Evolutionary conservation across 805 yeast species (phyloP).

Genomic region (Clavispora carvajalis): DNA sequence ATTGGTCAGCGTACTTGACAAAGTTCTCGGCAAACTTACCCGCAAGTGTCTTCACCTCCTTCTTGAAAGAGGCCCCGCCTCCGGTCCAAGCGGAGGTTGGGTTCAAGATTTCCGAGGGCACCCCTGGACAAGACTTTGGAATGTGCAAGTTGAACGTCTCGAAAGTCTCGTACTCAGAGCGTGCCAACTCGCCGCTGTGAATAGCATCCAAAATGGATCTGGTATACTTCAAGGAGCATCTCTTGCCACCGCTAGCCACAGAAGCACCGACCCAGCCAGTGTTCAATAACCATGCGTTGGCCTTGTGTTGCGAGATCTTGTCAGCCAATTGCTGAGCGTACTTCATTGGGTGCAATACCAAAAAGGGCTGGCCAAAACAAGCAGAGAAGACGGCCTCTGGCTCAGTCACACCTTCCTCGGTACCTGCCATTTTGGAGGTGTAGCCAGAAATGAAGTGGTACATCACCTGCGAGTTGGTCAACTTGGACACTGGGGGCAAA

Average conservation of each 20-base stretch:
- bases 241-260: slow-evolving; percentile 87
- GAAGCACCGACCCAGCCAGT: slow-evolving; percentile 99
- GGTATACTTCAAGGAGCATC: slow-evolving; percentile 96
- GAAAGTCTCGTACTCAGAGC: slow-evolving; percentile 77
- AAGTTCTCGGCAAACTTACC: slow-evolving; percentile 80
- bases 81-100: slow-evolving; percentile 78
- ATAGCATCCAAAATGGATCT: slow-evolving; percentile 93
- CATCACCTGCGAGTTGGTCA: slow-evolving; percentile 95
- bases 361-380: slow-evolving; percentile 98
- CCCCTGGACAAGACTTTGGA: slow-evolving; percentile 77
- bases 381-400: slow-evolving; percentile 98
- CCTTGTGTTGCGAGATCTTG: slow-evolving; percentile 82
- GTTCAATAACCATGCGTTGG: slow-evolving; percentile 93
- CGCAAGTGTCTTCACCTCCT: slow-evolving; percentile 57
- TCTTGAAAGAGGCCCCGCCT: slow-evolving; percentile 34
- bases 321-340: slow-evolving; percentile 94
- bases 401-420: slow-evolving; percentile 97
- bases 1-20: slow-evolving; percentile 72
- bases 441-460: slow-evolving; percentile 98
- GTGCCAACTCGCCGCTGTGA: slow-evolving; percentile 81
- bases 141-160: slow-evolving; percentile 83
- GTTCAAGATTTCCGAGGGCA: slow-evolving; percentile 79
- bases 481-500: slow-evolving; percentile 91
- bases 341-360: slow-evolving; percentile 96
- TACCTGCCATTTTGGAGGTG: slow-evolving; percentile 99